phyloP scores from a whole-genome alignment of 768 basidiomycete species.

The Melanogaster broomeanus region DNA sequence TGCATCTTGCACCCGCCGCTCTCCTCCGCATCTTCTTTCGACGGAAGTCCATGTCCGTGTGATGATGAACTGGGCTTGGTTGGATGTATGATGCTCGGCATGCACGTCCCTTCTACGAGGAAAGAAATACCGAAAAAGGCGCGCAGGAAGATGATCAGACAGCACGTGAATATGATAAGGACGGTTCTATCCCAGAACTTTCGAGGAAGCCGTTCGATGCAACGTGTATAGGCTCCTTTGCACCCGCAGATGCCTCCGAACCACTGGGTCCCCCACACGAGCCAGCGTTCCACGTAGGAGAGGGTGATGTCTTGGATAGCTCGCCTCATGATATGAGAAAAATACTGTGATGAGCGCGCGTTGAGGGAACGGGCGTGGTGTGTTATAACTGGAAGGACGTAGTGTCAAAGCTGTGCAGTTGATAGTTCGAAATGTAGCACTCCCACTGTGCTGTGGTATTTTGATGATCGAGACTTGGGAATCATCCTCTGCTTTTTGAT shows the following conservation, averaged over 20 bases:
- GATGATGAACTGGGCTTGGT: background rate
- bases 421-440: no score
- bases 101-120: background rate
- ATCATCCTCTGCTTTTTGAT: no score
- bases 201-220: conserved; percentile 9
- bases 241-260: background rate
- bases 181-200: conserved; percentile 22
- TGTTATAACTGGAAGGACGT: no score
- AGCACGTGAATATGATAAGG: conserved; percentile 24
- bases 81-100: background rate
- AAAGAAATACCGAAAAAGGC: conserved; percentile 26
- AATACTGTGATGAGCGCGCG: no score
- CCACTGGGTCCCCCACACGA: background rate
- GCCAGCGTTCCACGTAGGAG: background rate
- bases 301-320: no score
- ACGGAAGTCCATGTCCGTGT: background rate
- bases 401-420: no score
- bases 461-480: no score
- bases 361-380: no score
- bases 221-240: background rate
- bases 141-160: conserved; percentile 24
- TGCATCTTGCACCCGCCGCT: background rate
- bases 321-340: no score
- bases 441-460: no score
- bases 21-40: conserved; percentile 1